Conservation (phyloP, 2,329 filamentous ascomycete genomes). For the Capronia americana region DNA sequence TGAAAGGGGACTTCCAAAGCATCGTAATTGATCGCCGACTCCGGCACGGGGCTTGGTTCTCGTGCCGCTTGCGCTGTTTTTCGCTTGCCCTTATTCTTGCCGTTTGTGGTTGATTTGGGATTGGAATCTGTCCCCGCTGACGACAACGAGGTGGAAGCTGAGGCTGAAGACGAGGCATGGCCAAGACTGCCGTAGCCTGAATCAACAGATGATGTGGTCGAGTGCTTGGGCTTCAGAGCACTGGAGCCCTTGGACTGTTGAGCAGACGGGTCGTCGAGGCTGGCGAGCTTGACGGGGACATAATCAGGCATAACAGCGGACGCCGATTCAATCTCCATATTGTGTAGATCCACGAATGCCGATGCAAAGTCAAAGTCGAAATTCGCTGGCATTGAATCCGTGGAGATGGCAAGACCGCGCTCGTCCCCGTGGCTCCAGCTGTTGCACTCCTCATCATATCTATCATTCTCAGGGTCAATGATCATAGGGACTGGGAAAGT, state of each 20-base stretch:
- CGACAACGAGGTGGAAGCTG: slow-evolving; percentile 1
- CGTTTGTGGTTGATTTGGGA: slow-evolving; percentile 3
- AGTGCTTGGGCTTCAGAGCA: slow-evolving; percentile 28
- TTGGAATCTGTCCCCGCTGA: not conserved
- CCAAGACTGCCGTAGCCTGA: slow-evolving; percentile 35
- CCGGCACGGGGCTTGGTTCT: slow-evolving; percentile 24
- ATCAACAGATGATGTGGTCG: slow-evolving; percentile 32
- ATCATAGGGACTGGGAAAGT: slow-evolving; percentile 18
- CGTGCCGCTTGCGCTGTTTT: slow-evolving; percentile 8
- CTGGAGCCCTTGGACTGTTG: slow-evolving; percentile 7
- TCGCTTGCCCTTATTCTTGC: slow-evolving; percentile 23
- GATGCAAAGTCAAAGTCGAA: slow-evolving; percentile 26
- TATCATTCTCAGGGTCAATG: slow-evolving; percentile 29
- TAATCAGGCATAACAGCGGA: not conserved
- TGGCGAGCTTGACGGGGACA: slow-evolving; percentile 24
- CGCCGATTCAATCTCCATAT: not conserved
- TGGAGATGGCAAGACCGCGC: slow-evolving; percentile 27
- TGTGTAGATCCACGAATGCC: slow-evolving; percentile 16
- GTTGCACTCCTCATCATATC: slow-evolving; percentile 29
- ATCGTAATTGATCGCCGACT: slow-evolving; percentile 31
- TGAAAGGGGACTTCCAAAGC: slow-evolving; percentile 28
- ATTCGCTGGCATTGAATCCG: slow-evolving; percentile 5
- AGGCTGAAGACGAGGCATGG: slow-evolving; percentile 21
- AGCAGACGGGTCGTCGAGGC: slow-evolving; percentile 10
- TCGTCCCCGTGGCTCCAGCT: slow-evolving; percentile 37